A percentile compares a stretch with the other conserved stretches of the same genome.
These are phyloP conservation scores for Cordyceps pruinosa DNA, from an alignment of 2,329 filamentous ascomycete species.

Conservation along the genomic window DNA sequence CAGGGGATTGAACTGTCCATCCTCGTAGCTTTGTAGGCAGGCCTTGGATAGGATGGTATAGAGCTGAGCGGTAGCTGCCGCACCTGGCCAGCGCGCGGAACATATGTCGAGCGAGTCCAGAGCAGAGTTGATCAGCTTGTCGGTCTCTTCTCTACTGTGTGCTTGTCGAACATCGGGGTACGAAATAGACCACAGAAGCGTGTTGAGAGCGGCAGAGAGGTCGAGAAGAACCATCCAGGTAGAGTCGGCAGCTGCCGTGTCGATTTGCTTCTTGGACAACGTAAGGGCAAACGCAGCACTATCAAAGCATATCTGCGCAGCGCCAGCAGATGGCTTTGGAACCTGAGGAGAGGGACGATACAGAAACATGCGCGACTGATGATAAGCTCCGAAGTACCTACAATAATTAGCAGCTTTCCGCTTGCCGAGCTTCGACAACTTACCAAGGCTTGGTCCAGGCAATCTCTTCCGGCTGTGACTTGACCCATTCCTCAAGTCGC, in stretches of 20 bases:
- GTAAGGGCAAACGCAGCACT: slow-evolving; percentile 76
- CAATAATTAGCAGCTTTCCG: slow-evolving; percentile 7
- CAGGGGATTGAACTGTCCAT: slow-evolving; percentile 18
- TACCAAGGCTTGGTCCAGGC: slow-evolving; percentile 74
- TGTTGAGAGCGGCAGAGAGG: slow-evolving; percentile 87
- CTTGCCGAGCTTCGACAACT: slow-evolving; percentile 23
- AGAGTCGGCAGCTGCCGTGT: slow-evolving; percentile 68
- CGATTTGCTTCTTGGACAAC: slow-evolving; percentile 73
- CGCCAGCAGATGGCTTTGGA: slow-evolving; percentile 71
- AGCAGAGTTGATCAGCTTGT: slow-evolving; percentile 65
- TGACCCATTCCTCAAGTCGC: slow-evolving; percentile 72
- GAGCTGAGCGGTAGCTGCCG: slow-evolving; percentile 73
- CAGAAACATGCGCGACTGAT: slow-evolving; percentile 82
- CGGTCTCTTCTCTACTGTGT: slow-evolving; percentile 68
- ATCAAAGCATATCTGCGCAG: slow-evolving; percentile 75
- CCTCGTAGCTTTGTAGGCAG: slow-evolving; percentile 82
- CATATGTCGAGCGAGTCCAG: slow-evolving; percentile 74
- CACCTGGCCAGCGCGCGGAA: slow-evolving; percentile 86
- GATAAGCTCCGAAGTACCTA: slow-evolving; percentile 63
- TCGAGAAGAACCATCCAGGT: slow-evolving; percentile 91
- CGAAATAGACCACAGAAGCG: slow-evolving; percentile 83
- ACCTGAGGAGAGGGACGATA: slow-evolving; percentile 90
- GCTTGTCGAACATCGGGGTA: slow-evolving; percentile 73
- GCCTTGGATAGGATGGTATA: slow-evolving; percentile 81
- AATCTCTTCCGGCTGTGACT: slow-evolving; percentile 64